Percentiles rank a stretch among this genome's conserved stretches.
These are phyloP conservation scores for Trichoderma gracile DNA, from an alignment of 2,329 filamentous ascomycete genomes.

Conservation along the genomic window DNA sequence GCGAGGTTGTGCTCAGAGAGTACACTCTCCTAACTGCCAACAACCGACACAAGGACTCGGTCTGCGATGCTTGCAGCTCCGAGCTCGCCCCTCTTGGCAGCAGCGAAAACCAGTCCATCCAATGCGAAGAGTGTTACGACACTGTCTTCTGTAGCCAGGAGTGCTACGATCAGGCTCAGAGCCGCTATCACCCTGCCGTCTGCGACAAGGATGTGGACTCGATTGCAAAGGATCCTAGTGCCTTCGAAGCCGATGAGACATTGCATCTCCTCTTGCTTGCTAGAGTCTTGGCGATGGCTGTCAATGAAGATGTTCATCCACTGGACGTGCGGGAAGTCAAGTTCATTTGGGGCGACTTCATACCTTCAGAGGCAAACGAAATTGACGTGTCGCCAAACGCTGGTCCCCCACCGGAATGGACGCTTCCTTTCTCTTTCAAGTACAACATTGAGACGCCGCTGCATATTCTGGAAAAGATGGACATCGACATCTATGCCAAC, in stretches of 20 bases:
- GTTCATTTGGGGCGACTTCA: constrained; percentile 70
- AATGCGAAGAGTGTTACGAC: constrained; percentile 63
- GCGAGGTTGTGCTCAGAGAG: constrained; percentile 76
- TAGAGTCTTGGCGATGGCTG: constrained; percentile 63
- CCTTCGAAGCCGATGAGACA: constrained; percentile 59
- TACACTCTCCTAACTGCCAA: constrained; percentile 86
- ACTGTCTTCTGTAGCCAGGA: constrained; percentile 65
- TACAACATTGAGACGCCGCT: constrained; percentile 73
- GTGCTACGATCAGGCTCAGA: constrained; percentile 59
- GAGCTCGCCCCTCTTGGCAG: constrained; percentile 63
- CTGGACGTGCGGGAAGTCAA: constrained; percentile 65
- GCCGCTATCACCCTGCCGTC: constrained; percentile 63
- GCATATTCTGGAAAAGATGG: constrained; percentile 81
- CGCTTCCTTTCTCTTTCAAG: constrained; percentile 75
- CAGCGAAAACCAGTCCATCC: constrained; percentile 48
- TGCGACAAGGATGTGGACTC: constrained; percentile 67
- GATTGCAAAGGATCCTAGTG: constrained; percentile 64
- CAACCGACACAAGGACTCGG: constrained; percentile 79
- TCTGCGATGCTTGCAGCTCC: constrained; percentile 86
- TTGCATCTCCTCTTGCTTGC: constrained; percentile 64
- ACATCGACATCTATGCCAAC: constrained; percentile 69
- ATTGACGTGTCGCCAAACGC: constrained; percentile 56
- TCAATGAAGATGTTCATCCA: constrained; percentile 61
- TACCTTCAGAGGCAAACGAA: constrained; percentile 53
- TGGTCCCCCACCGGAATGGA: constrained; percentile 62